phyloP scores from a whole-genome alignment of 257 asterid genomes.

The Solanum virginianum region DNA sequence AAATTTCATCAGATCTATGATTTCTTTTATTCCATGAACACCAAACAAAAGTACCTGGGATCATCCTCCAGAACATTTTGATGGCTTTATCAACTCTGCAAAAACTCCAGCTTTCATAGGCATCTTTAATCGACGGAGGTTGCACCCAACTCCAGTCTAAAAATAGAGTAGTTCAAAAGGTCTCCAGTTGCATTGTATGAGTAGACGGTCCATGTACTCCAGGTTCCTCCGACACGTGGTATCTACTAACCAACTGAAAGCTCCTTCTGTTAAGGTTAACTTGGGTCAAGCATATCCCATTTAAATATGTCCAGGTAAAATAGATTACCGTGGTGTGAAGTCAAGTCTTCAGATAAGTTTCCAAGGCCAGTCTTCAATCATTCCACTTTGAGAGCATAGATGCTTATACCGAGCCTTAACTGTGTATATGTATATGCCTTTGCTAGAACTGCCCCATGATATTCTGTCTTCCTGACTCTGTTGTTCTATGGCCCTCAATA shows the following conservation, averaged over 20 bases:
- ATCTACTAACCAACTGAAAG: background rate
- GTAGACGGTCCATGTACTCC: background rate
- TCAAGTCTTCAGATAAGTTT: background rate
- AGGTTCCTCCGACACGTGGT: background rate
- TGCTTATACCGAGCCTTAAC: background rate
- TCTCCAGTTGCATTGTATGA: background rate
- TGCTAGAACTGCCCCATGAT: background rate
- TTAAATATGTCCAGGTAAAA: background rate
- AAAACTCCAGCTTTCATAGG: background rate
- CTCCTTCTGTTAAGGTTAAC: background rate
- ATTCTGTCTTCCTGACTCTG: background rate
- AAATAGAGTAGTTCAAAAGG: background rate
- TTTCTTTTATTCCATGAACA: background rate
- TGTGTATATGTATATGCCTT: background rate
- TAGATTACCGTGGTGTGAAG: background rate
- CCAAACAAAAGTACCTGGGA: background rate
- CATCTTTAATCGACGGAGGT: background rate
- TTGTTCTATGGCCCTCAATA: background rate
- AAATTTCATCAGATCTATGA: background rate
- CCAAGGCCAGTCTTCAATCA: background rate
- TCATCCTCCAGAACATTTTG: background rate
- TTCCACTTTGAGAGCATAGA: background rate
- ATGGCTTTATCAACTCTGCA: background rate
- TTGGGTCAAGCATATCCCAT: background rate
- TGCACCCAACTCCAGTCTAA: background rate